Evolutionary conservation across 345 rosid genomes (phyloP), one percentile per base, ranked within the genome.

Genomic region (Sisymbrium irio): DNA sequence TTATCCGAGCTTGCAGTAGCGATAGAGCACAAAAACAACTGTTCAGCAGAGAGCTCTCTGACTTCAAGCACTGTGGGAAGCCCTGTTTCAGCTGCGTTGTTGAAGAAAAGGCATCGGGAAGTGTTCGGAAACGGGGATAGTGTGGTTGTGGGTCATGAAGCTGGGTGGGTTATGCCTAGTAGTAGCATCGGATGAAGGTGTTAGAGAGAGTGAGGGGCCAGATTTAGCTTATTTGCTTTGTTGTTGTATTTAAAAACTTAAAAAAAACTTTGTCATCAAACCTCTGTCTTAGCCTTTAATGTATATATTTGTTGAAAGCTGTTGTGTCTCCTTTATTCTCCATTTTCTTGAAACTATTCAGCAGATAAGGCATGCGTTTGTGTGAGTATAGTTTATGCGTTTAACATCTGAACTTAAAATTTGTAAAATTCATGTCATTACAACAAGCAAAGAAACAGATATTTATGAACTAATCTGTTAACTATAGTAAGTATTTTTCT

Each of bases 11-110:
- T 91, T 42, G 91, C 86, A 14, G 86, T 83, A 4, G 90, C 85
- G 14, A 41, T 86, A 35, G 90, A 85, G 64, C 76, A 78, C 73
- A 84, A 77, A 62, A 82, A 79, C 81, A 83, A 80, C 78, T 77
- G 92, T 78, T 88, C 89, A 3, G 78, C 76, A 2, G 94, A 93
- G 79, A 90, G 98, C 75, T 88, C 93, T 79, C 60, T 84, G 82
- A 88, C 87, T 62, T 86, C 89, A 12, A 83, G 76, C 3, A 68
- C 37, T 12, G 54, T 56, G 6, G 88, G 86, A 60, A 90, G 87
- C 78, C 88, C 89, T 2, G 78, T 82, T 55, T 86, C 88, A 37
- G 72, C 79, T 75, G 84, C 62, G 5, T 67, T 79, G 41, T 73
- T 81, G 82, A 90, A 87, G 87, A 92, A 88, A 79, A 82, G 91